A percentile compares a stretch with the other conserved stretches of the same genome.
These are phyloP conservation scores for Entomortierella beljakovae DNA, from an alignment of 192 early-diverging fungal genomes.

Conservation along the genomic window DNA sequence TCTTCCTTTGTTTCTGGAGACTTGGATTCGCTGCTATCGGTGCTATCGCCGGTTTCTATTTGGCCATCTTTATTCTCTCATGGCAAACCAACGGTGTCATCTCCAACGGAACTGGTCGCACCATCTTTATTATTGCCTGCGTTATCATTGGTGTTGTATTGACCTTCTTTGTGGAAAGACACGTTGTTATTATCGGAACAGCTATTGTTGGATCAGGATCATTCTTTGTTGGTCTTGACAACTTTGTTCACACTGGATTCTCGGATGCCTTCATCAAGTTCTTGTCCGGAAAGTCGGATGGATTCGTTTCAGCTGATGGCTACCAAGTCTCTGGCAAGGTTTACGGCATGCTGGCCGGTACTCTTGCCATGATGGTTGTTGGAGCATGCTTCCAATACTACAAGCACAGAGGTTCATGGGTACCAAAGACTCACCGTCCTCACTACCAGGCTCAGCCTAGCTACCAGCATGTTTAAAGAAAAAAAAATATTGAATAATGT, in stretches of 20 bases:
- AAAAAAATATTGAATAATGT: too few species aligned
- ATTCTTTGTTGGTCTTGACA: constrained; percentile 84
- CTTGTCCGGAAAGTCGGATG: constrained; percentile 49
- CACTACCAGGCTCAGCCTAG: constrained; percentile 30
- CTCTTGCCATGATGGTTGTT: constrained; percentile 71
- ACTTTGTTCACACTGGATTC: constrained; percentile 85
- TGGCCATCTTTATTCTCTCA: constrained; percentile 79
- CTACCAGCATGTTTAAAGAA: constrained; percentile 47
- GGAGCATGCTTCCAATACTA: constrained; percentile 76
- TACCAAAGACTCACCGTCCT: constrained; percentile 46
- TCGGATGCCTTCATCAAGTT: constrained; percentile 67
- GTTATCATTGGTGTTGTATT: constrained; percentile 71
- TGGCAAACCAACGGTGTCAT: constrained; percentile 73
- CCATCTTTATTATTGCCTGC: constrained; percentile 75
- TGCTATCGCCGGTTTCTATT: constrained; percentile 73
- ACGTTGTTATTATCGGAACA: constrained; percentile 78
- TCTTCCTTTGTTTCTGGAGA: constrained; percentile 75
- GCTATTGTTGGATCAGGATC: constrained; percentile 83
- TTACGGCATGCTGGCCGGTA: constrained; percentile 79
- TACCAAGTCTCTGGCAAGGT: constrained; percentile 68
- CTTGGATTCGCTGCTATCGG: constrained; percentile 83
- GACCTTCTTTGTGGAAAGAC: constrained; percentile 75
- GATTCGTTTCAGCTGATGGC: constrained; percentile 32
- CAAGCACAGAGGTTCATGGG: constrained; percentile 48
- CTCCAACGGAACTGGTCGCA: constrained; percentile 69